Conservation (phyloP, 1,139 yeast species). For the Wickerhamomyces sp. region DNA sequence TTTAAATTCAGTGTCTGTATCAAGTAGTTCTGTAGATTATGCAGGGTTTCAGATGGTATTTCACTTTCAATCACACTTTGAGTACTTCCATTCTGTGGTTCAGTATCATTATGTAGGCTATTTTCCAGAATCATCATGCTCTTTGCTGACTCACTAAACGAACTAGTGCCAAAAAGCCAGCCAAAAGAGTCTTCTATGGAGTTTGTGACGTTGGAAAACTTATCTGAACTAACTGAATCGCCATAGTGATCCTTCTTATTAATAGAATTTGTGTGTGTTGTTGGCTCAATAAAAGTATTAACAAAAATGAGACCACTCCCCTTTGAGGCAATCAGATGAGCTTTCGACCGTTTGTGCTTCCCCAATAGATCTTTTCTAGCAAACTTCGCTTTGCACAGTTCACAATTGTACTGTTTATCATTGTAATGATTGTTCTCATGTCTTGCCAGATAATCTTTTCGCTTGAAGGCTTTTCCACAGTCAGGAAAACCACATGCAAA, state of each 20-base stretch:
- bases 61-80: not conserved
- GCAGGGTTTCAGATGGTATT: not conserved
- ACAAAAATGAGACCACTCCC: not conserved
- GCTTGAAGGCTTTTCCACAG: slow-evolving; percentile 14
- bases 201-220: slow-evolving; percentile 15
- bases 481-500: slow-evolving; percentile 9
- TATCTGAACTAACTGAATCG: slow-evolving; percentile 1
- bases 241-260: not conserved
- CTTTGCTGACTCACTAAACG: not conserved
- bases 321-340: slow-evolving; percentile 3
- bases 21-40: not conserved
- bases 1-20: not conserved
- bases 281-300: not conserved
- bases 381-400: slow-evolving; percentile 9
- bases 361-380: slow-evolving; percentile 16
- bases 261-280: too few relatives aligned
- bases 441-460: slow-evolving; percentile 15
- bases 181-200: slow-evolving; percentile 18
- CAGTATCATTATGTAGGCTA: not conserved
- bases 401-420: slow-evolving; percentile 11
- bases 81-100: not conserved
- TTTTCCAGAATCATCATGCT: not conserved
- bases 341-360: slow-evolving; percentile 14
- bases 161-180: slow-evolving; percentile 24
- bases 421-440: slow-evolving; percentile 16